A percentile compares a stretch with the other conserved stretches of the same genome.
Evolutionary conservation across 495 filamentous ascomycete species (phyloP).

Genomic region (Amphirosellinia nigrospora): DNA sequence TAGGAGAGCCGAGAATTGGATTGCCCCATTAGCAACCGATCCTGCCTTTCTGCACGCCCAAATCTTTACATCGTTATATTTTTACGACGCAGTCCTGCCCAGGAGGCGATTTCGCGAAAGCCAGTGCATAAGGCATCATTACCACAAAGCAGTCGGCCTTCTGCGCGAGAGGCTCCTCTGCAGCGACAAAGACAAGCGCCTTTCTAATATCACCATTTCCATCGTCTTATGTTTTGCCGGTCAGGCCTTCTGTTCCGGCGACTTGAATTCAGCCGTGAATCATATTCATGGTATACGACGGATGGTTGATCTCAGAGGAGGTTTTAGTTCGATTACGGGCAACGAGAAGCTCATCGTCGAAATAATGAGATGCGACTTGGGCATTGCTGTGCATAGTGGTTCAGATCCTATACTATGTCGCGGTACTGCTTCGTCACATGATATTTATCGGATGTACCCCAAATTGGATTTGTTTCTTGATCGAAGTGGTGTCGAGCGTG

Average conservation of each 20-base stretch:
- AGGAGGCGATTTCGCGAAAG: neutral
- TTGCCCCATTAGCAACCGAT: constrained; percentile 44
- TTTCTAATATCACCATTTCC: constrained; percentile 40
- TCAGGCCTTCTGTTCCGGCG: constrained; percentile 40
- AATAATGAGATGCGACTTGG: constrained; percentile 41
- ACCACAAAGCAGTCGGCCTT: constrained; percentile 6
- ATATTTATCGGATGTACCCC: neutral
- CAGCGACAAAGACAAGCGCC: constrained; percentile 21
- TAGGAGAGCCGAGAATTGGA: constrained; percentile 35
- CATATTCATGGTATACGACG: constrained; percentile 48
- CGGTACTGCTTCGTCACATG: neutral
- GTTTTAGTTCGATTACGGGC: constrained; percentile 32
- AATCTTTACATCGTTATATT: neutral
- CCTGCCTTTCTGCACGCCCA: constrained; percentile 47
- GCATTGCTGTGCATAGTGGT: constrained; percentile 34
- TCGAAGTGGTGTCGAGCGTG: neutral
- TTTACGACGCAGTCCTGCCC: neutral
- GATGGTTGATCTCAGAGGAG: constrained; percentile 47
- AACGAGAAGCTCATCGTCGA: constrained; percentile 42
- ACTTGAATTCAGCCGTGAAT: constrained; percentile 38
- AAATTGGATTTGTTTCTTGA: neutral
- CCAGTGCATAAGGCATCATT: neutral
- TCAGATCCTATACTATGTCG: neutral
- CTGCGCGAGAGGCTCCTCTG: neutral
- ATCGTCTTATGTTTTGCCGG: constrained; percentile 40